These are phyloP conservation scores for Vigna nakashimae DNA, from an alignment of 306 rosid species.

Conservation along the genomic window DNA sequence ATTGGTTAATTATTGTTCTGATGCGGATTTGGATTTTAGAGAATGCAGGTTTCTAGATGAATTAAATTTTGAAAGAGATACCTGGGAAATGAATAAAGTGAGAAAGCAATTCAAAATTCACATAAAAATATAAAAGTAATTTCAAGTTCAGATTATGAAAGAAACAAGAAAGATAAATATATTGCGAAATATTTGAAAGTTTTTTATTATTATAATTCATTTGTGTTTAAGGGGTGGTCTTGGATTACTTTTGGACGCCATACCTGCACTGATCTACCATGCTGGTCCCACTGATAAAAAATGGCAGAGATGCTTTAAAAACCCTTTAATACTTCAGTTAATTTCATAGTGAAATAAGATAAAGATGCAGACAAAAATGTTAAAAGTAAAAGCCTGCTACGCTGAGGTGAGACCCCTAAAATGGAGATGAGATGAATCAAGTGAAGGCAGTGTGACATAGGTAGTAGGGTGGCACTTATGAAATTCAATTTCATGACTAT, in stretches of 20 bases:
- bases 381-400: background rate
- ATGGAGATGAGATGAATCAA: background rate
- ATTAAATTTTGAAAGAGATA: background rate
- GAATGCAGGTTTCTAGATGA: background rate
- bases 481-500: background rate
- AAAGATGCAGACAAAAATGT: background rate
- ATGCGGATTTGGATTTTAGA: background rate
- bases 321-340: background rate
- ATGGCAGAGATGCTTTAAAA: background rate
- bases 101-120: background rate
- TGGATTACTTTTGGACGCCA: background rate
- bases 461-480: background rate
- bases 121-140: background rate
- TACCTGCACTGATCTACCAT: background rate
- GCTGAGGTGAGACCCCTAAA: conserved; percentile 1
- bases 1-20: background rate
- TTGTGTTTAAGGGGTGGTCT: background rate
- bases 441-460: background rate
- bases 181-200: background rate
- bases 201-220: background rate
- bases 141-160: background rate
- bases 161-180: too few species aligned
- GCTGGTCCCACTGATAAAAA: conserved; percentile 10
- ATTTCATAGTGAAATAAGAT: background rate
- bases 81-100: background rate